These are phyloP conservation scores for Astragalus membranaceus DNA, from an alignment of 306 rosid genomes.

Conservation along the genomic window DNA sequence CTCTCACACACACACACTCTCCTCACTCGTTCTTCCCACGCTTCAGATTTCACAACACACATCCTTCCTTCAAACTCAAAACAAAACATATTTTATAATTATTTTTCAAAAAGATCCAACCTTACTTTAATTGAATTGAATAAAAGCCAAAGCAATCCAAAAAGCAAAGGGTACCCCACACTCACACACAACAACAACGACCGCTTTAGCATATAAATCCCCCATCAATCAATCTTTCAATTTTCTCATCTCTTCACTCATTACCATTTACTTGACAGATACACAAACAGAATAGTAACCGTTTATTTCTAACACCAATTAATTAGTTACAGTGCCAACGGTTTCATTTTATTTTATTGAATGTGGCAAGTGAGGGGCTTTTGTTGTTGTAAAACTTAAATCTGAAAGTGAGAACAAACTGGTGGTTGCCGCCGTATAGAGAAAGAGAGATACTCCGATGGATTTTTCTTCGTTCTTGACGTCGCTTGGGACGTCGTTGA, in stretches of 20 bases:
- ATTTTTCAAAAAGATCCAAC: background rate
- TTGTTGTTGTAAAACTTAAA: background rate
- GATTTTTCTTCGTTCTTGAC: constrained; percentile 74
- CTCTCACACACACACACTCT: background rate
- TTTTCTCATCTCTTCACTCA: background rate
- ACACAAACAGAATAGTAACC: background rate
- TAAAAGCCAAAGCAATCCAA: background rate
- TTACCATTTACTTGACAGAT: background rate
- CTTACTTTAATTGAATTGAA: background rate
- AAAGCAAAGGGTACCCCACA: constrained; percentile 17
- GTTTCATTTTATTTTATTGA: constrained; percentile 1
- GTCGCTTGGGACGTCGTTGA: constrained; percentile 79
- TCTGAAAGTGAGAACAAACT: background rate
- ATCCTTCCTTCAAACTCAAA: background rate
- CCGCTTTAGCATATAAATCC: constrained; percentile 6
- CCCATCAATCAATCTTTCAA: background rate
- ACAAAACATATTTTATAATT: background rate
- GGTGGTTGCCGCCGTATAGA: background rate
- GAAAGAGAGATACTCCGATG: constrained; percentile 39
- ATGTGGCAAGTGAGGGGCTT: background rate
- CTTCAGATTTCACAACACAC: constrained; percentile 12
- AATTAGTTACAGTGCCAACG: background rate
- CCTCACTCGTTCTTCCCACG: constrained; percentile 16
- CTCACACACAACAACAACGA: constrained; percentile 6
- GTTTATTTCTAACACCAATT: background rate